Conservation (phyloP, 345 rosid genomes). For the Salix viminalis region DNA sequence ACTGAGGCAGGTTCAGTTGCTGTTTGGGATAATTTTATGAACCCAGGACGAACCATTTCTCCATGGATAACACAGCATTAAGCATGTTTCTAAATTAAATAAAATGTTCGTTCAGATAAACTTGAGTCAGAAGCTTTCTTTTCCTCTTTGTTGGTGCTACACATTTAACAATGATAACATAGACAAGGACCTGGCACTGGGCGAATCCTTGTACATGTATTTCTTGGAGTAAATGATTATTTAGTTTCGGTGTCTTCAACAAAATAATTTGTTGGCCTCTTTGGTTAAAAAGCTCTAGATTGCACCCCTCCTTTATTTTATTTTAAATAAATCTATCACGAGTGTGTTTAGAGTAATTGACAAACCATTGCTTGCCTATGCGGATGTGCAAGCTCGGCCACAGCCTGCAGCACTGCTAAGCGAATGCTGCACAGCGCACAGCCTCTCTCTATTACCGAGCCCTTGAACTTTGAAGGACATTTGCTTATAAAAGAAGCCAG, state of each 20-base stretch:
- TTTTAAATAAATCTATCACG: too few relatives aligned
- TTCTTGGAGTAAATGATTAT: too few relatives aligned
- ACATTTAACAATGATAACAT: background rate
- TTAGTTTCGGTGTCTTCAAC: too few relatives aligned
- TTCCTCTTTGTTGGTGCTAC: background rate
- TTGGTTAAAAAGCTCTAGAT: too few relatives aligned
- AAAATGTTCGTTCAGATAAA: background rate
- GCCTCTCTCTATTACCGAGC: background rate
- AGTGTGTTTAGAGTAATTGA: background rate
- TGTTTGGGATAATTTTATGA: constrained; percentile 18
- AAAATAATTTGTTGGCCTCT: too few relatives aligned
- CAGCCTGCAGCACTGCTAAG: background rate
- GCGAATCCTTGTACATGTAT: background rate
- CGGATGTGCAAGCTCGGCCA: background rate
- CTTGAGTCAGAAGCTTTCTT: background rate
- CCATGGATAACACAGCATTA: background rate
- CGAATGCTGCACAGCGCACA: background rate
- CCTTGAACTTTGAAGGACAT: background rate
- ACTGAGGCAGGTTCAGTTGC: constrained; percentile 28
- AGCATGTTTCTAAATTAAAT: background rate
- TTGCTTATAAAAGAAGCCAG: background rate
- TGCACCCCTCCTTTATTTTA: too few relatives aligned
- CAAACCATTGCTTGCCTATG: background rate
- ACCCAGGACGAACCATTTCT: background rate
- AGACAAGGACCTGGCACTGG: background rate